phyloP scores from a whole-genome alignment of 106 monocot genomes.

The Dendrobium nobile region DNA sequence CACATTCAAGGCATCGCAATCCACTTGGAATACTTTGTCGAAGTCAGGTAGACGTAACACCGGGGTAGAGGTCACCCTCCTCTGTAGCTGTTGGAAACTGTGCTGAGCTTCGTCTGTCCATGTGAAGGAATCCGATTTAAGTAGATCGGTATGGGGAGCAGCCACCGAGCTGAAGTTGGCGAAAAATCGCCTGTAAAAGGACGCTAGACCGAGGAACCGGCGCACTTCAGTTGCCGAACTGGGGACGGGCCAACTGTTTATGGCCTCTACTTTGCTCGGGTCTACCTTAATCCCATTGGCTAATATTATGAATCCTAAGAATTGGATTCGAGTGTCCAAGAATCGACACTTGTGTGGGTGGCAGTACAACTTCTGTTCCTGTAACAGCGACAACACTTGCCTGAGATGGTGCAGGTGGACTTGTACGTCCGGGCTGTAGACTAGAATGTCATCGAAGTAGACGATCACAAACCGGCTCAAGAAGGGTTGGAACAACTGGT shows the following conservation, averaged over 20 bases:
- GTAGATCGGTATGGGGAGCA: not conserved
- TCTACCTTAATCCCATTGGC: not conserved
- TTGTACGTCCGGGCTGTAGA: not conserved
- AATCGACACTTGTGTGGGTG: conserved; percentile 3
- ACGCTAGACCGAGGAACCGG: conserved; percentile 1
- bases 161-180: conserved; percentile 1
- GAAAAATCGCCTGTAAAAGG: not conserved
- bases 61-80: not conserved
- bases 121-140: not conserved
- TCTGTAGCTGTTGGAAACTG: not conserved
- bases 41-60: not conserved
- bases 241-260: not conserved
- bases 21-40: not conserved
- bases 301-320: not conserved
- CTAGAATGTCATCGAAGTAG: conserved; percentile 7
- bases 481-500: not conserved
- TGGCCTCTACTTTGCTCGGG: not conserved
- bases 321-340: not conserved
- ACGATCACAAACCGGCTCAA: not conserved
- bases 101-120: not conserved
- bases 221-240: not conserved
- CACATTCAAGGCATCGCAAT: not conserved
- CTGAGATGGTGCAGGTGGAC: not conserved
- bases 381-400: not conserved
- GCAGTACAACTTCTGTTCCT: not conserved